These are phyloP conservation scores for Quercus cerris DNA, from an alignment of 306 rosid species.

Conservation along the genomic window DNA sequence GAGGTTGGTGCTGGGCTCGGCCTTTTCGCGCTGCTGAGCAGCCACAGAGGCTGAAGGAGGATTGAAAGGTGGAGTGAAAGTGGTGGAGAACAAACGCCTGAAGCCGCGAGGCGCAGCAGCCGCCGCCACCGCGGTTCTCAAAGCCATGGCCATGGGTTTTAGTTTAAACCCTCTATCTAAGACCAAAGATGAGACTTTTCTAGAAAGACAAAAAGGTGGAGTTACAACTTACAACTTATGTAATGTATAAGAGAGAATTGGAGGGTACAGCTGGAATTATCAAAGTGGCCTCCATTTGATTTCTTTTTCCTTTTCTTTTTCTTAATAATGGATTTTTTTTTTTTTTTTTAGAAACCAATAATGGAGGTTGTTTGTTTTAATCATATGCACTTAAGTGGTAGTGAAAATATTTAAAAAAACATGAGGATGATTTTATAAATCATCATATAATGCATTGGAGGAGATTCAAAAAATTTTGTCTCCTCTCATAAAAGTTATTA, in stretches of 20 bases:
- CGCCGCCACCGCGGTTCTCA: slow-evolving; percentile 44
- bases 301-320: too few species aligned
- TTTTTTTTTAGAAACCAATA: too few species aligned
- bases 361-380: too few species aligned
- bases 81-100: slow-evolving; percentile 34
- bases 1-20: slow-evolving; percentile 56
- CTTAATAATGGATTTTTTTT: too few species aligned
- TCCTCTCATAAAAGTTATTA: too few species aligned
- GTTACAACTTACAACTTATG: too few species aligned
- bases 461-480: too few species aligned
- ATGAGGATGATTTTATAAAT: too few species aligned
- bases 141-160: slow-evolving; percentile 39
- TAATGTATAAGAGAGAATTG: background rate
- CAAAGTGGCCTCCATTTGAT: background rate
- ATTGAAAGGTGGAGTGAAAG: slow-evolving; percentile 15
- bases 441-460: too few species aligned
- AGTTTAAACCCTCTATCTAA: slow-evolving; percentile 24
- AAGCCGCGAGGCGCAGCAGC: slow-evolving; percentile 37
- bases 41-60: slow-evolving; percentile 26
- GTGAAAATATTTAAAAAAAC: too few species aligned
- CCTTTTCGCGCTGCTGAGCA: slow-evolving; percentile 30
- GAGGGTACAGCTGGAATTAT: background rate
- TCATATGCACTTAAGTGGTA: too few species aligned
- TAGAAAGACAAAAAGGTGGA: background rate
- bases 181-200: background rate